Evolutionary conservation across 805 yeast species (phyloP), one percentile per base, ranked within the genome.

Genomic region (Wickerhamomyces ciferrii): DNA sequence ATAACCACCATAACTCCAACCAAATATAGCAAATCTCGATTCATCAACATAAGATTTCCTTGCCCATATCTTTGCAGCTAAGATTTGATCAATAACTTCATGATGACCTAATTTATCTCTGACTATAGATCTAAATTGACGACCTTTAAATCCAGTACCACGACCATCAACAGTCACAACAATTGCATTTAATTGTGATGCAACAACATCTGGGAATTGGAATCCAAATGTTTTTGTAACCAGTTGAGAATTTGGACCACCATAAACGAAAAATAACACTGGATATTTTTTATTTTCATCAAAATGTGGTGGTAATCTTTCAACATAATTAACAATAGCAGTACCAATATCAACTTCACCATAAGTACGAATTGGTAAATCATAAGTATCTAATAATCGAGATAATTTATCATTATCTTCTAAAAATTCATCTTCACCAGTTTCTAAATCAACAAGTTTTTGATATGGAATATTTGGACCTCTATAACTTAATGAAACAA

Each of bases 1-100:
- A 61, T 80, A 94, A 0, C 98, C 99, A 42, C 99, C 99, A 62
- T 92, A 94, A 20, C 96, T 87, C 99, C 99, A 94, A 9, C 99
- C 99, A 92, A 97, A 94, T 46, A 92, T 79, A 0, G 96, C 95
- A 13, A 88, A 81, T 49, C 79, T 76, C 4, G 74, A 68, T 21
- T 70, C 64, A 60, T 91, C 87, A 38, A 94, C 84, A 58, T 84
- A 92, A 2, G 71, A 48, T 54, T 76, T 78, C 4, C 66, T 42
- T 3, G 79, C 73, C 85, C 94, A 92, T 1, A 72, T 52, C 52
- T 79, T 78, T 2, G 96, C 99, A 5, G 95, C 96, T 0, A 79
- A 68, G 35, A 94, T 85, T 66, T 92, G 97, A 64, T 94, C 99
- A 24, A 69, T 67, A 1, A 94, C 85, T 65, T 94, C 99, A 60